Evolutionary conservation across 2,329 filamentous ascomycete species (phyloP).

Genomic region (Aschersonia sp.): DNA sequence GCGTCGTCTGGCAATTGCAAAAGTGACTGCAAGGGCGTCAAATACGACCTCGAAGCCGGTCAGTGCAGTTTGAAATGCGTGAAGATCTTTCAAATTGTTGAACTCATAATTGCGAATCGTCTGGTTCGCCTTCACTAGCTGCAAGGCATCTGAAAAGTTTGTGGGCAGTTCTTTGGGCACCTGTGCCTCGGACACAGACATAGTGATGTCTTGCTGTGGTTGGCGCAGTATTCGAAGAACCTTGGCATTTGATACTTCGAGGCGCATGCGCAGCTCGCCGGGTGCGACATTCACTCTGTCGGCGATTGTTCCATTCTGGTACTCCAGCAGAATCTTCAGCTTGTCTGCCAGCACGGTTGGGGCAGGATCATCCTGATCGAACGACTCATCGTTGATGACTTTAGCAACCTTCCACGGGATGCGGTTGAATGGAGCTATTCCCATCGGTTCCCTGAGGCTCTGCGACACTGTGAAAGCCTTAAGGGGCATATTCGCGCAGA

Average conservation of each 20-base stretch:
- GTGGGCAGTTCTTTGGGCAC: constrained; percentile 46
- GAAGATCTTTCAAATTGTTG: constrained; percentile 51
- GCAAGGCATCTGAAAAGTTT: constrained; percentile 49
- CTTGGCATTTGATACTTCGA: constrained; percentile 48
- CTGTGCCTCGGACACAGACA: constrained; percentile 58
- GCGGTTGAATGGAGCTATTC: constrained; percentile 32
- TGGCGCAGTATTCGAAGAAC: constrained; percentile 55
- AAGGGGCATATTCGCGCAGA: constrained; percentile 56
- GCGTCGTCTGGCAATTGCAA: constrained; percentile 69
- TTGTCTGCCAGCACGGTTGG: constrained; percentile 63
- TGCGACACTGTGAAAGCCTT: constrained; percentile 49
- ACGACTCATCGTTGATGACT: constrained; percentile 59
- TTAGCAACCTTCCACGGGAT: constrained; percentile 52
- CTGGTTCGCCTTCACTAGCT: constrained; percentile 37
- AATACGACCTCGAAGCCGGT: constrained; percentile 69
- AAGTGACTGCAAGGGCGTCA: constrained; percentile 56
- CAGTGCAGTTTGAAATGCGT: constrained; percentile 63
- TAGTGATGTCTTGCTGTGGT: constrained; percentile 62
- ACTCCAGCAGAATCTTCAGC: constrained; percentile 61
- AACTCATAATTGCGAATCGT: constrained; percentile 64
- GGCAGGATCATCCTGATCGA: constrained; percentile 41
- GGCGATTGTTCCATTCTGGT: constrained; percentile 62
- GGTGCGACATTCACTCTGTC: constrained; percentile 73
- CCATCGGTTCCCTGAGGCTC: constrained; percentile 33
- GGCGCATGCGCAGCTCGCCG: constrained; percentile 54